phyloP scores from a whole-genome alignment of 495 filamentous ascomycete species.

The Penicillium antarcticum region DNA sequence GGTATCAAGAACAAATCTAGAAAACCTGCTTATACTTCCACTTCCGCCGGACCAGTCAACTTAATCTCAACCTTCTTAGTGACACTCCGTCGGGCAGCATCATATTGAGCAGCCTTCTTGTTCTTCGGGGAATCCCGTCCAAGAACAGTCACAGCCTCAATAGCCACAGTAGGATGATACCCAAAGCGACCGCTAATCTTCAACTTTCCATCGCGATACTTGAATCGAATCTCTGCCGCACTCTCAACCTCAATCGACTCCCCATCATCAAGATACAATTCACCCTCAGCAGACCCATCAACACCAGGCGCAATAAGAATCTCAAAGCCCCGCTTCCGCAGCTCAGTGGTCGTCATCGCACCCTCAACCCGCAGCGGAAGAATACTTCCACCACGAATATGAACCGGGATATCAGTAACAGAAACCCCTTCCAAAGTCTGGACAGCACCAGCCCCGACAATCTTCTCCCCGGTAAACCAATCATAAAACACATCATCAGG shows the following conservation, averaged over 20 bases:
- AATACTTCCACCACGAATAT: slow-evolving; percentile 65
- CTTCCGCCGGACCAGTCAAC: slow-evolving; percentile 22
- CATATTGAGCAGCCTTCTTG: slow-evolving; percentile 5
- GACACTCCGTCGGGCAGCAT: slow-evolving; percentile 15
- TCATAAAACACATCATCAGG: slow-evolving; percentile 77
- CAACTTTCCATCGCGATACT: slow-evolving; percentile 47
- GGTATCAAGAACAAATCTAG: too few relatives aligned
- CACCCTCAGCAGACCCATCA: slow-evolving; percentile 46
- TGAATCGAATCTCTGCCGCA: slow-evolving; percentile 48
- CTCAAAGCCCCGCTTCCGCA: slow-evolving; percentile 64
- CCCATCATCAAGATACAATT: slow-evolving; percentile 59
- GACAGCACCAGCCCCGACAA: slow-evolving; percentile 52
- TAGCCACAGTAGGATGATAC: slow-evolving; percentile 39
- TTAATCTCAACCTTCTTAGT: slow-evolving; percentile 21
- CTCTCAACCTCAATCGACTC: slow-evolving; percentile 48
- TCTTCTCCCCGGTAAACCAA: slow-evolving; percentile 55
- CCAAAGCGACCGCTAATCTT: slow-evolving; percentile 48
- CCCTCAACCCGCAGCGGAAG: slow-evolving; percentile 57
- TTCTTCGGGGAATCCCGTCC: slow-evolving; percentile 23
- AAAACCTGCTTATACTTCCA: slow-evolving; percentile 1
- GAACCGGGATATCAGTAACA: slow-evolving; percentile 66
- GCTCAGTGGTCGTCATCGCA: slow-evolving; percentile 64
- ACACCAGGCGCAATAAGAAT: slow-evolving; percentile 60
- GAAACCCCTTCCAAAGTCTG: slow-evolving; percentile 47
- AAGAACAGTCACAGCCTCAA: slow-evolving; percentile 57